Evolutionary conservation across 768 basidiomycete species (phyloP).

Genomic region (Agaricus subrufescens): DNA sequence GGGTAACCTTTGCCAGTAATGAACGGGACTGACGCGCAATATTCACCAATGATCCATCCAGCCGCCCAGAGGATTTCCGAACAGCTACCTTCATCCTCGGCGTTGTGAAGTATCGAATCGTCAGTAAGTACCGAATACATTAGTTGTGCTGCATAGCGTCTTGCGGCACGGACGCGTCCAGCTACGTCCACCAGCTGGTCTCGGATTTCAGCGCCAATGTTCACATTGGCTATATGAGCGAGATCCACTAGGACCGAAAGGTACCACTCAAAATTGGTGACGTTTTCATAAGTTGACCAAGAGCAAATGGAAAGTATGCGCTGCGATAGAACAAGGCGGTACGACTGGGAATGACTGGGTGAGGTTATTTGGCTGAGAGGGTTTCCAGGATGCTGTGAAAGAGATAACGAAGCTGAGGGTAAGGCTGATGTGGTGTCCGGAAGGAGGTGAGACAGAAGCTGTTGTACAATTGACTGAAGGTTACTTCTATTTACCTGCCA

Average conservation of each 20-base stretch:
- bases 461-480: slow-evolving; percentile 85
- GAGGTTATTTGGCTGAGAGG: slow-evolving; percentile 34
- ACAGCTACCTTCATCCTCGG: slow-evolving; percentile 67
- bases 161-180: slow-evolving; percentile 70
- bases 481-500: slow-evolving; percentile 78
- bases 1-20: not conserved
- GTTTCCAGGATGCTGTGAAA: slow-evolving; percentile 35
- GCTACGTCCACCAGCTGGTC: slow-evolving; percentile 86
- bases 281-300: slow-evolving; percentile 76
- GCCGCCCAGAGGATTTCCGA: slow-evolving; percentile 90
- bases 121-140: slow-evolving; percentile 82
- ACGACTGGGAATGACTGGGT: slow-evolving; percentile 74
- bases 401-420: slow-evolving; percentile 60
- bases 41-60: slow-evolving; percentile 96
- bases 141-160: slow-evolving; percentile 77
- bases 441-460: slow-evolving; percentile 83
- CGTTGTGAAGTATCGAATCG: slow-evolving; percentile 64
- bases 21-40: slow-evolving; percentile 64
- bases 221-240: slow-evolving; percentile 78
- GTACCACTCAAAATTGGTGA: slow-evolving; percentile 97
- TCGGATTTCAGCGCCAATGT: slow-evolving; percentile 72
- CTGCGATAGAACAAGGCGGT: slow-evolving; percentile 79
- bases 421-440: slow-evolving; percentile 45
- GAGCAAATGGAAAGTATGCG: slow-evolving; percentile 86
- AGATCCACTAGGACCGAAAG: slow-evolving; percentile 91